Percentiles rank a stretch among this genome's conserved stretches.
These are phyloP conservation scores for Oldenlandia corymbosa DNA, from an alignment of 257 asterid genomes.

Conservation along the genomic window DNA sequence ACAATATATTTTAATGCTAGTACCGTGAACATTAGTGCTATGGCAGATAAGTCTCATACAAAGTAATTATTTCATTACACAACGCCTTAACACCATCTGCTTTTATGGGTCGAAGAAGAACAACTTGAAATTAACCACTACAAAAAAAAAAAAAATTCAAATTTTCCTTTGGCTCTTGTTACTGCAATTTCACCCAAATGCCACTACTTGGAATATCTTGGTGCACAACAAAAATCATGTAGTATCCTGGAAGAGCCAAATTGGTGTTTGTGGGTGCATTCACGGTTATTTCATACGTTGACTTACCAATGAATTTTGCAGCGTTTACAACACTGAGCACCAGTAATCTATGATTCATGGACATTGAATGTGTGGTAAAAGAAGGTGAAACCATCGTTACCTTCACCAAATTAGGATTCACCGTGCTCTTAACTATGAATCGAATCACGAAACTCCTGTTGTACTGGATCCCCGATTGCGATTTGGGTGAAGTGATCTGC, in stretches of 20 bases:
- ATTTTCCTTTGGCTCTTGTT: not conserved
- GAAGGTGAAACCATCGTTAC: slow-evolving; percentile 40
- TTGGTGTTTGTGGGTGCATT: slow-evolving; percentile 13
- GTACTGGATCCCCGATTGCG: slow-evolving; percentile 14
- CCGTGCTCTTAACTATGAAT: slow-evolving; percentile 8
- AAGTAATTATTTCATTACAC: no score
- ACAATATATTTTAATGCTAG: no score
- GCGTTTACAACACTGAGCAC: slow-evolving; percentile 5
- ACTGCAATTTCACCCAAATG: slow-evolving; percentile 37
- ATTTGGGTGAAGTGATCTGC: not conserved
- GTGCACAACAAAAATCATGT: slow-evolving; percentile 33
- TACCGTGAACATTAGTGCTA: no score
- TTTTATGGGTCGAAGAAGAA: no score
- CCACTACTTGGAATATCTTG: slow-evolving; percentile 39
- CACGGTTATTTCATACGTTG: slow-evolving; percentile 17
- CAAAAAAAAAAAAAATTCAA: no score
- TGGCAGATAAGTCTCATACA: no score
- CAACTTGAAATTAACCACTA: no score
- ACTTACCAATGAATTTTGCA: slow-evolving; percentile 11
- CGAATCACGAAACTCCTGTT: not conserved
- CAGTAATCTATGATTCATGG: slow-evolving; percentile 43
- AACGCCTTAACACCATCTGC: no score
- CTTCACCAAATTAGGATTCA: slow-evolving; percentile 8
- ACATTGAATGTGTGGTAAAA: slow-evolving; percentile 36
- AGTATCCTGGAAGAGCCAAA: slow-evolving; percentile 32